A percentile compares a stretch with the other conserved stretches of the same genome.
Evolutionary conservation across 2,329 filamentous ascomycete species (phyloP).

Genomic region (Capronia coronata): DNA sequence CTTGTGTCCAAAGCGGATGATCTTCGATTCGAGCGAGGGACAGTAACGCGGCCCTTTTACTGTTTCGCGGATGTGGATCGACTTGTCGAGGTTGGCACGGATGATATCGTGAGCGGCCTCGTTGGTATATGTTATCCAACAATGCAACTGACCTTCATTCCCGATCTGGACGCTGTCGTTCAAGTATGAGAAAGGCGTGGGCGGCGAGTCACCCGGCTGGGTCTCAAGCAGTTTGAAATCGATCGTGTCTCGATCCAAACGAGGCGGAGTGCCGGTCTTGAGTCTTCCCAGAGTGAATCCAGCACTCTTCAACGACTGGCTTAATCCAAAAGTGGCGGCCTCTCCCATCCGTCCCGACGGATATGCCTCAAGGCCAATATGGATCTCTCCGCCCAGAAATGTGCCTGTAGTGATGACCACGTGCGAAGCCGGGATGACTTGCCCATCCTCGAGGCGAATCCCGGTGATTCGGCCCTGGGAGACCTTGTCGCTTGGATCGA

Average conservation of each 20-base stretch:
- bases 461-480: slow-evolving; percentile 70
- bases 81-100: slow-evolving; percentile 84
- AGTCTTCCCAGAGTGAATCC: slow-evolving; percentile 84
- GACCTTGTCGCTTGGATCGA: slow-evolving; percentile 40
- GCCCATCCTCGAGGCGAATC: slow-evolving; percentile 78
- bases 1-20: slow-evolving; percentile 79
- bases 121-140: slow-evolving; percentile 84
- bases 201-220: slow-evolving; percentile 77
- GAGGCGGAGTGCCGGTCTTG: slow-evolving; percentile 92
- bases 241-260: slow-evolving; percentile 75
- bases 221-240: slow-evolving; percentile 65
- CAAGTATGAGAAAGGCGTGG: slow-evolving; percentile 84
- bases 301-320: slow-evolving; percentile 79
- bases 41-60: slow-evolving; percentile 94
- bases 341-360: slow-evolving; percentile 91
- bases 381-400: slow-evolving; percentile 91
- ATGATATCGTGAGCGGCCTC: slow-evolving; percentile 74
- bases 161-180: slow-evolving; percentile 68
- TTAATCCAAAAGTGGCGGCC: slow-evolving; percentile 83
- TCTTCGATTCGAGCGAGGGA: slow-evolving; percentile 88
- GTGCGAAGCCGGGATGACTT: slow-evolving; percentile 69
- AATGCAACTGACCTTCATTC: slow-evolving; percentile 68
- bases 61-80: slow-evolving; percentile 90
- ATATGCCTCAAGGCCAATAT: slow-evolving; percentile 78
- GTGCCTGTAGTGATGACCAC: slow-evolving; percentile 96